A percentile compares a stretch with the other conserved stretches of the same genome.
Evolutionary conservation across 768 basidiomycete species (phyloP).

Genomic region (Clitopilus hobsonii): DNA sequence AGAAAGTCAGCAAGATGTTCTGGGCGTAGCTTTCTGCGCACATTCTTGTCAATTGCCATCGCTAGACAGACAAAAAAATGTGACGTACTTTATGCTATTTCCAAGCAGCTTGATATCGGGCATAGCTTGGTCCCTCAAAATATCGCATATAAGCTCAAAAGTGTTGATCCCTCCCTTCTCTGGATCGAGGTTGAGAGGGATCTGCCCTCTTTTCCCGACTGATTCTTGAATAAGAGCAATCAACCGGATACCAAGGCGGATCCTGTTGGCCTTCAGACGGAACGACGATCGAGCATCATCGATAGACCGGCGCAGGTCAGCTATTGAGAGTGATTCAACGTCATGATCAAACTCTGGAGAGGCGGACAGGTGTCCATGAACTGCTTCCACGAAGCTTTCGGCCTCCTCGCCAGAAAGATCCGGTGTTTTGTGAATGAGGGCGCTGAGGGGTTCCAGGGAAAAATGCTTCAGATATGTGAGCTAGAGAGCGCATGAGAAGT

Average conservation of each 20-base stretch:
- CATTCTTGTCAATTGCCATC: neutral
- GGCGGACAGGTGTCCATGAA: conserved; percentile 24
- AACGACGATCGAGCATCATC: conserved; percentile 33
- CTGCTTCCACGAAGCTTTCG: neutral
- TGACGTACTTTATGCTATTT: conserved; percentile 41
- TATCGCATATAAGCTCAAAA: conserved; percentile 38
- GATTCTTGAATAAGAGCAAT: conserved; percentile 38
- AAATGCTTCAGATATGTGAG: conserved; percentile 70
- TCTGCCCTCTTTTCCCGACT: conserved; percentile 39
- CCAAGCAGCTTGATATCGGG: conserved; percentile 42
- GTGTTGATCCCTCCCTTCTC: conserved; percentile 14
- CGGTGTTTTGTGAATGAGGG: conserved; percentile 29
- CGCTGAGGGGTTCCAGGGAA: conserved; percentile 46
- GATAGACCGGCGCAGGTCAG: conserved; percentile 12
- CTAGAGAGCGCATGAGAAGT: conserved; percentile 25
- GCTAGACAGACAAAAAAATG: neutral
- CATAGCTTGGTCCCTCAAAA: conserved; percentile 38
- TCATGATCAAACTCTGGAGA: conserved; percentile 15
- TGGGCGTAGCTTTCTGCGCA: conserved; percentile 31
- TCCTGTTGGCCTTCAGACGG: conserved; percentile 19
- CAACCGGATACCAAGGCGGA: conserved; percentile 47
- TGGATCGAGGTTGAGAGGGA: conserved; percentile 26
- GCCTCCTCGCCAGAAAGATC: neutral
- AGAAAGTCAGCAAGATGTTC: conserved; percentile 32
- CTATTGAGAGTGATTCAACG: neutral